Conservation (phyloP, 164 flowering plant species). For the Tetrastigma voinierianum region DNA sequence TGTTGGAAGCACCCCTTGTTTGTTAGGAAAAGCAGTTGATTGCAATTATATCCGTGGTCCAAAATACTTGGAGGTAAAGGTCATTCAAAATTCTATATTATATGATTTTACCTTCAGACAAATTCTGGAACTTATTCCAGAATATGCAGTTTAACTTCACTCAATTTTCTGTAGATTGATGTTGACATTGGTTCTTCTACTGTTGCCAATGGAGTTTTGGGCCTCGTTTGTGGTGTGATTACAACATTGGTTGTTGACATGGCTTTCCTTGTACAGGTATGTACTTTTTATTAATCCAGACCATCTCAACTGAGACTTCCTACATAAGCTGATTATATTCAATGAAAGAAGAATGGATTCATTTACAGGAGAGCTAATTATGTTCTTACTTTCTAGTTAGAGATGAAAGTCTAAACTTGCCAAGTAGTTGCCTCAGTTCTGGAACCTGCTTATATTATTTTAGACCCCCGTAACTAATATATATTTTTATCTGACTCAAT, state of each 20-base stretch:
- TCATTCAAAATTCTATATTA: not conserved
- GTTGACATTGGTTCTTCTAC: slow-evolving; percentile 99
- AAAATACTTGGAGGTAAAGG: slow-evolving; percentile 80
- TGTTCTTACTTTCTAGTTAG: too few relatives aligned
- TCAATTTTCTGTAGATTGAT: slow-evolving; percentile 66
- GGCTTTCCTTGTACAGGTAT: slow-evolving; percentile 99
- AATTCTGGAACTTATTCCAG: not conserved
- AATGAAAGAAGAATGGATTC: too few relatives aligned
- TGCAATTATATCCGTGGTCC: slow-evolving; percentile 95
- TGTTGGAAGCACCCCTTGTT: slow-evolving; percentile 98
- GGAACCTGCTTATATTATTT: too few relatives aligned
- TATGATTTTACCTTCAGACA: not conserved
- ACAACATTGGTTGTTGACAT: slow-evolving; percentile 96
- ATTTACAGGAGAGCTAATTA: too few relatives aligned
- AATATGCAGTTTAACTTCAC: slow-evolving; percentile 1
- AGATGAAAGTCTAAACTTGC: too few relatives aligned
- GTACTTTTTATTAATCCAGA: not conserved
- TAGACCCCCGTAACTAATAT: too few relatives aligned
- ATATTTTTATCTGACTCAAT: too few relatives aligned
- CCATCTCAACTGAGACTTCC: too few relatives aligned
- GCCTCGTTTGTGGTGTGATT: slow-evolving; percentile 92
- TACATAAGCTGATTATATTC: too few relatives aligned
- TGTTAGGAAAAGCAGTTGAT: slow-evolving; percentile 96
- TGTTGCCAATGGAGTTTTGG: slow-evolving; percentile 98
- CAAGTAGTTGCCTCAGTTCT: too few relatives aligned